Evolutionary conservation across 2,329 filamentous ascomycete species (phyloP).

Genomic region (Colletotrichum karsti): DNA sequence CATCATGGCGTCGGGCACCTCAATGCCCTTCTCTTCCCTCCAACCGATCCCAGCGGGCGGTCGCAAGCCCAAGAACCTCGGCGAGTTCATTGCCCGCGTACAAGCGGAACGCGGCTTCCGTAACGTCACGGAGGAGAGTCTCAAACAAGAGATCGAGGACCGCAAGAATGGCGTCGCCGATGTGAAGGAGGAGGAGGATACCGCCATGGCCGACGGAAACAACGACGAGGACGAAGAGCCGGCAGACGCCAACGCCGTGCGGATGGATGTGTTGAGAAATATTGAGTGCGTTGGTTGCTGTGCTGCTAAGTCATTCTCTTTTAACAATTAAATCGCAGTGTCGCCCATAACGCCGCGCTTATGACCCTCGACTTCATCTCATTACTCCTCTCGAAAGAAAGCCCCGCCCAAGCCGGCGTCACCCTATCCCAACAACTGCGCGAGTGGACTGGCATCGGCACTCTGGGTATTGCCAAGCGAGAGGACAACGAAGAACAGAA

Average conservation of each 20-base stretch:
- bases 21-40: constrained; percentile 60
- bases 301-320: neutral
- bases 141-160: constrained; percentile 73
- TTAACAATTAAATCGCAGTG: constrained; percentile 42
- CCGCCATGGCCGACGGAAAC: constrained; percentile 47
- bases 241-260: constrained; percentile 56
- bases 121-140: constrained; percentile 76
- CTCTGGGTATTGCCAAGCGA: constrained; percentile 74
- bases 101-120: constrained; percentile 84
- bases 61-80: constrained; percentile 69
- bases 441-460: constrained; percentile 76
- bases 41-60: constrained; percentile 69
- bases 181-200: constrained; percentile 52
- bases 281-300: constrained; percentile 57
- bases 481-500: constrained; percentile 59
- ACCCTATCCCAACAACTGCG: constrained; percentile 78
- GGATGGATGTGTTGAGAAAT: constrained; percentile 65
- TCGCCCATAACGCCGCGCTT: constrained; percentile 67
- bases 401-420: constrained; percentile 72
- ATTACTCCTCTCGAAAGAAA: constrained; percentile 82
- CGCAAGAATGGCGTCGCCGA: constrained; percentile 57
- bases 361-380: constrained; percentile 85
- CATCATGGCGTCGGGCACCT: constrained; percentile 32
- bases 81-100: constrained; percentile 81
- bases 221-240: constrained; percentile 46